Evolutionary conservation across 768 basidiomycete genomes (phyloP).

Genomic region (Leccinum subgranulosum): DNA sequence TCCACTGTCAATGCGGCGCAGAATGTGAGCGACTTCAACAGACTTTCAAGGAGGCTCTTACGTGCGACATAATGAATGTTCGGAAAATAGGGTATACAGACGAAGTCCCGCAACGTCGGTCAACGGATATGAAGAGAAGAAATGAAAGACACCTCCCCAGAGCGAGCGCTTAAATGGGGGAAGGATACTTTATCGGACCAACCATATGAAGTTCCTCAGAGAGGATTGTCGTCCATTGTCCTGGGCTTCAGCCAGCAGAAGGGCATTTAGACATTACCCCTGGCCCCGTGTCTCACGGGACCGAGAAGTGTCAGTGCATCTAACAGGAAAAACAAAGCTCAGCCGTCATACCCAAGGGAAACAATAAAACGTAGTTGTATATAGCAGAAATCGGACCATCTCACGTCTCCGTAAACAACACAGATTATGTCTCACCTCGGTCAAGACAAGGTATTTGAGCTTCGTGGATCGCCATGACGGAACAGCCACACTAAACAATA

Average conservation of each 20-base stretch:
- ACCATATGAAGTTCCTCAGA: constrained; percentile 7
- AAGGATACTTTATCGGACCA: constrained; percentile 9
- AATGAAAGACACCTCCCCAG: constrained; percentile 2
- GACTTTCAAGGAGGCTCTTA: constrained; percentile 4
- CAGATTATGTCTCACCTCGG: constrained; percentile 33
- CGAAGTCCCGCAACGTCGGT: constrained; percentile 47
- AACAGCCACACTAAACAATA: constrained; percentile 19
- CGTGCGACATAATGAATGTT: constrained; percentile 13
- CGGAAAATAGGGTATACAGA: constrained; percentile 26
- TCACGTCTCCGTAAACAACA: constrained; percentile 15
- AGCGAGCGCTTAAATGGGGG: constrained; percentile 19
- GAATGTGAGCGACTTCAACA: not conserved
- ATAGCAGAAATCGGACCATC: constrained; percentile 3
- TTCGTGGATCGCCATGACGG: constrained; percentile 1
- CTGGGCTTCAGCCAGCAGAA: not conserved
- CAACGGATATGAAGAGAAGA: constrained; percentile 11
- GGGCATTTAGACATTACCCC: constrained; percentile 3
- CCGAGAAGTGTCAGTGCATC: constrained; percentile 7
- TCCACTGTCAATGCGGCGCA: constrained; percentile 27
- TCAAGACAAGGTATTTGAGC: constrained; percentile 19
- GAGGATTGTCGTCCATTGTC: constrained; percentile 23
- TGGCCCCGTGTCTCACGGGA: constrained; percentile 4
- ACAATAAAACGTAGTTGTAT: constrained; percentile 23
- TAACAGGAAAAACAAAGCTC: constrained; percentile 24
- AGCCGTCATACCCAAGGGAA: not conserved